phyloP scores from a whole-genome alignment of 805 yeast species.

The Kodamaea leandrae region DNA sequence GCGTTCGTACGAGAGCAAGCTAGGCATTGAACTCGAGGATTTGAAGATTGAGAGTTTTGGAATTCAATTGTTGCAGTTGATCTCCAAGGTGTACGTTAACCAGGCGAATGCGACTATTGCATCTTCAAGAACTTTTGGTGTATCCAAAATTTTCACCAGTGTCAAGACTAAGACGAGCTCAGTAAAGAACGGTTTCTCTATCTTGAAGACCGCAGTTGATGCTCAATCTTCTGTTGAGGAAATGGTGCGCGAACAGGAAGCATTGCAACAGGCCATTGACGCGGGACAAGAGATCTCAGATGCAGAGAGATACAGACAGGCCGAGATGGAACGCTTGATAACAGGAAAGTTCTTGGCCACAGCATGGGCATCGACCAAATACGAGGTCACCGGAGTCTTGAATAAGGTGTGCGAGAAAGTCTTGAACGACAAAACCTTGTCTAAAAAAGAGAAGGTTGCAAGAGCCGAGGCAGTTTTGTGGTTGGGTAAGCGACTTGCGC shows the following conservation, averaged over 20 bases:
- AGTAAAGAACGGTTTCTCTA: slow-evolving; percentile 78
- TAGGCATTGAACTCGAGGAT: slow-evolving; percentile 66
- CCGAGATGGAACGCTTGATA: slow-evolving; percentile 75
- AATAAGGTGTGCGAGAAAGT: slow-evolving; percentile 60
- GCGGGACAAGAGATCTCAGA: slow-evolving; percentile 31
- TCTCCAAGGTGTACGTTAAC: slow-evolving; percentile 73
- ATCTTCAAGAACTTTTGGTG: slow-evolving; percentile 80
- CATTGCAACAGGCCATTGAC: slow-evolving; percentile 23
- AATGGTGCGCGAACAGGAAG: slow-evolving; percentile 68
- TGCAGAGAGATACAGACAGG: slow-evolving; percentile 40
- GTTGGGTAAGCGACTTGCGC: slow-evolving; percentile 67
- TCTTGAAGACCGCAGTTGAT: slow-evolving; percentile 80
- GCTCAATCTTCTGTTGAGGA: slow-evolving; percentile 74
- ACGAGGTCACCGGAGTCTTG: slow-evolving; percentile 84
- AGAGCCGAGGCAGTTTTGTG: slow-evolving; percentile 78
- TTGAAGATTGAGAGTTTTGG: slow-evolving; percentile 96
- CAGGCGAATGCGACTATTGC: slow-evolving; percentile 73
- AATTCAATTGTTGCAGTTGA: slow-evolving; percentile 74
- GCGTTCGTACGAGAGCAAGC: slow-evolving; percentile 49
- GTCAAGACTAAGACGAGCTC: slow-evolving; percentile 82
- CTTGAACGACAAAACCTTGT: slow-evolving; percentile 56
- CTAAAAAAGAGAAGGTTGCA: slow-evolving; percentile 57
- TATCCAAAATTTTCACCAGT: slow-evolving; percentile 77
- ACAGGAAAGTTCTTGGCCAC: slow-evolving; percentile 90
- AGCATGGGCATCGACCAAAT: slow-evolving; percentile 92